phyloP scores from a whole-genome alignment of 306 rosid species.

The Rosa multiflora region DNA sequence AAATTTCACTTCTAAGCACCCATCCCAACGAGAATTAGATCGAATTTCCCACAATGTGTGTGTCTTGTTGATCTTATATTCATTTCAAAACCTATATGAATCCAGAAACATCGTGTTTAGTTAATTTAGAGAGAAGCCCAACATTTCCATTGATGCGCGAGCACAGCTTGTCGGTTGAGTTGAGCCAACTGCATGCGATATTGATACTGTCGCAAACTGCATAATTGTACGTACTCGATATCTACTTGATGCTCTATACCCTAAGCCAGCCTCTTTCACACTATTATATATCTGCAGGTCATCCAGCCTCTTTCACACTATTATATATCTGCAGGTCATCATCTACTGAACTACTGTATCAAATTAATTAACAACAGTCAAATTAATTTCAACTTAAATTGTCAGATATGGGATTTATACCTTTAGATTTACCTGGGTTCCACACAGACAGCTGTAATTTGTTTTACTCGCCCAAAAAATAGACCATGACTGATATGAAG shows the following conservation, averaged over 20 bases:
- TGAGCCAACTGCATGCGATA: constrained; percentile 26
- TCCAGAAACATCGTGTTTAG: not conserved
- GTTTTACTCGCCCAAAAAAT: not conserved
- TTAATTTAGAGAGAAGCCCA: constrained; percentile 31
- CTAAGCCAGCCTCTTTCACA: not conserved
- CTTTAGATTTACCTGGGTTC: constrained; percentile 1
- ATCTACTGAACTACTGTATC: not conserved
- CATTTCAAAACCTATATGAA: not conserved
- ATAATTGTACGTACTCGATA: constrained; percentile 2
- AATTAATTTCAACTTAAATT: not conserved
- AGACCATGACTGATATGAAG: not conserved
- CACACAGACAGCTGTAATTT: constrained; percentile 17
- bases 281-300: not conserved
- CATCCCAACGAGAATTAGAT: constrained; percentile 25
- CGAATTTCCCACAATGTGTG: constrained; percentile 18
- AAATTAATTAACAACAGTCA: not conserved
- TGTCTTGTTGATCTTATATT: not conserved
- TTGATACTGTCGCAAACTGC: not conserved
- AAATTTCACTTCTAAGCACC: constrained; percentile 13
- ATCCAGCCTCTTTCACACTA: not conserved
- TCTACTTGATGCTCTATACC: not conserved
- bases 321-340: not conserved
- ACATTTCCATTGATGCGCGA: constrained; percentile 57
- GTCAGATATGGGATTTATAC: not conserved
- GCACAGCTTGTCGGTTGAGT: constrained; percentile 39